A percentile compares a stretch with the other conserved stretches of the same genome.
Evolutionary conservation across 345 rosid genomes (phyloP).

Genomic region (Acer yangbiense): DNA sequence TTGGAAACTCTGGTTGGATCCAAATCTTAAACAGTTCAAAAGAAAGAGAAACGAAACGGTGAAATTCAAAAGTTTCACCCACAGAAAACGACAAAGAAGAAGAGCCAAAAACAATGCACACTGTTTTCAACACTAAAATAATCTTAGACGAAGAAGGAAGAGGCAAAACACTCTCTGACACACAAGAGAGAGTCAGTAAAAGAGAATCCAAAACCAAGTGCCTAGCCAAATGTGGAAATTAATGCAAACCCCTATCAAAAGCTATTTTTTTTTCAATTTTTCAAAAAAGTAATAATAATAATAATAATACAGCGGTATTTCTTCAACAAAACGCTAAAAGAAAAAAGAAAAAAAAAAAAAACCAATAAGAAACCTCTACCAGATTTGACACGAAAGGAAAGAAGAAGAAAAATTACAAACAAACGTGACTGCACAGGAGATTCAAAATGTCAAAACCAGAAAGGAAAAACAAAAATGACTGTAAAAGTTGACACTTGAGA

Average conservation of each 20-base stretch:
- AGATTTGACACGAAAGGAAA: constrained; percentile 7
- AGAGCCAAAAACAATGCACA: constrained; percentile 13
- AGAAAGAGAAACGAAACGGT: constrained; percentile 9
- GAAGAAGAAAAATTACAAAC: not conserved
- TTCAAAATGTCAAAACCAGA: constrained; percentile 12
- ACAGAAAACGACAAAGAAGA: constrained; percentile 29
- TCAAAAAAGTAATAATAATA: not conserved
- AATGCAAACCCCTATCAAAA: not conserved
- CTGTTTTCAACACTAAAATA: constrained; percentile 14
- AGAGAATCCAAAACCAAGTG: constrained; percentile 37
- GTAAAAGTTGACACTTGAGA: constrained; percentile 6
- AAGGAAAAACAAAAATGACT: constrained; percentile 11
- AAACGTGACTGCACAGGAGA: not conserved
- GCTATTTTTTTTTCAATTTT: not conserved
- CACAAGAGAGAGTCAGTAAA: constrained; percentile 24
- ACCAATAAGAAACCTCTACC: not conserved
- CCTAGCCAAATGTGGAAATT: constrained; percentile 23
- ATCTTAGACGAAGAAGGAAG: constrained; percentile 9
- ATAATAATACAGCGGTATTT: not conserved
- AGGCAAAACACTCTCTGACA: constrained; percentile 22
- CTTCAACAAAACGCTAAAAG: constrained; percentile 21
- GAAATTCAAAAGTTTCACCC: constrained; percentile 28
- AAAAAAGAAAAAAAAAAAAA: not conserved
- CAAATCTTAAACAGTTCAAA: constrained; percentile 30
- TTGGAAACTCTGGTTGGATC: constrained; percentile 37